Conservation (phyloP, 2,329 filamentous ascomycete species). For the Penicillium corylophilum region DNA sequence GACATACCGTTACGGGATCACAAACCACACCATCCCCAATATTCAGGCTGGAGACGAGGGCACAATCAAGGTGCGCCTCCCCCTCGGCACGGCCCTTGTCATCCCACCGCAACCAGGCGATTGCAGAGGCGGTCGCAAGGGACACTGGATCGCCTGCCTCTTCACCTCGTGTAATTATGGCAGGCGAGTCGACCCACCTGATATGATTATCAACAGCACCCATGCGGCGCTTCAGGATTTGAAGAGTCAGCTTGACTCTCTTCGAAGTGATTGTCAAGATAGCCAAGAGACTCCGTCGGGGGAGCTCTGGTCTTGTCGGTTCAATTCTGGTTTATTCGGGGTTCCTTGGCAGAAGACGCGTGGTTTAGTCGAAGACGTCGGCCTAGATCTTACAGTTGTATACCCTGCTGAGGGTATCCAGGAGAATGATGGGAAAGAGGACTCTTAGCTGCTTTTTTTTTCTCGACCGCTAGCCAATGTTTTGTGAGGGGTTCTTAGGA, state of each 20-base stretch:
- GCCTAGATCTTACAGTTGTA: constrained; percentile 38
- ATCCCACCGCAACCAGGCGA: constrained; percentile 51
- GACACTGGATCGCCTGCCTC: constrained; percentile 59
- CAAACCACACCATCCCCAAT: constrained; percentile 6
- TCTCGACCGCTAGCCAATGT: too few relatives aligned
- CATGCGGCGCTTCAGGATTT: constrained; percentile 50
- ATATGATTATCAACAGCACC: constrained; percentile 52
- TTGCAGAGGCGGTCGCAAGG: constrained; percentile 21
- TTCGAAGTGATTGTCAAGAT: background rate
- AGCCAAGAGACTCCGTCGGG: constrained; percentile 19
- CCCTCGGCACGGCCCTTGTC: constrained; percentile 52
- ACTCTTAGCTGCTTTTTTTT: background rate
- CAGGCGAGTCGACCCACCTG: constrained; percentile 34
- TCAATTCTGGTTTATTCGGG: constrained; percentile 59
- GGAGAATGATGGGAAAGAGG: background rate
- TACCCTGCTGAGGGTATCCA: constrained; percentile 20
- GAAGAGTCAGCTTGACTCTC: constrained; percentile 40
- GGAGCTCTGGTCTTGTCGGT: constrained; percentile 51
- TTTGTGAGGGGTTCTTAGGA: too few relatives aligned
- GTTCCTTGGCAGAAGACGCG: constrained; percentile 56
- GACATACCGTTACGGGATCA: constrained; percentile 2
- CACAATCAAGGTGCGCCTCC: constrained; percentile 21
- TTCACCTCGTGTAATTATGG: constrained; percentile 57
- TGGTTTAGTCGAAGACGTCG: constrained; percentile 41
- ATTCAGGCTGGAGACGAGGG: background rate